Conservation (phyloP, 768 basidiomycete genomes). For the Astraeus odoratus region DNA sequence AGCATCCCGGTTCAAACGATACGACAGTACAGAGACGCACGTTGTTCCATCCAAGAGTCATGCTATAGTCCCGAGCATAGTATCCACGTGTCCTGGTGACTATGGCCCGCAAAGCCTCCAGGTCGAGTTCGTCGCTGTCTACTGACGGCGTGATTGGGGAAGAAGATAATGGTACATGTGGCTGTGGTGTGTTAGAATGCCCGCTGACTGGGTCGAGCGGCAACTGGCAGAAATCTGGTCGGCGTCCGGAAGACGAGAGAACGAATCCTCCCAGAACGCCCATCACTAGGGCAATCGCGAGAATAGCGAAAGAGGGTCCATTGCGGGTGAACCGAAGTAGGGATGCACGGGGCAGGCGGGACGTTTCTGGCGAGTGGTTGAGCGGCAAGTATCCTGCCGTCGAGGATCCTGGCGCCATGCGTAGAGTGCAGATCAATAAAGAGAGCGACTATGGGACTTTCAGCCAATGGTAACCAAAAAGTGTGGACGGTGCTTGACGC, state of each 20-base stretch:
- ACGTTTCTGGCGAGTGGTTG: constrained; percentile 4
- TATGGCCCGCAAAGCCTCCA: constrained; percentile 27
- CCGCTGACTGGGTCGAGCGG: constrained; percentile 9
- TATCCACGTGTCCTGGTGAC: constrained; percentile 35
- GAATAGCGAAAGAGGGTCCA: constrained; percentile 10
- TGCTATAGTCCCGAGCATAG: constrained; percentile 38
- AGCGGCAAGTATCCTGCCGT: constrained; percentile 18
- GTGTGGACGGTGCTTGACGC: too few relatives aligned
- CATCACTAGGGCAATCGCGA: constrained; percentile 17
- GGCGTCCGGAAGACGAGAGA: constrained; percentile 11
- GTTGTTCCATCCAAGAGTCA: constrained; percentile 44
- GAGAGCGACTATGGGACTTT: too few relatives aligned
- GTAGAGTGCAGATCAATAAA: too few relatives aligned
- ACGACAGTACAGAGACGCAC: constrained; percentile 19
- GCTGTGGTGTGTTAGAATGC: background rate
- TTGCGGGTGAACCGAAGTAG: constrained; percentile 13
- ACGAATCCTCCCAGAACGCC: constrained; percentile 23
- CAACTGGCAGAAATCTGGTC: constrained; percentile 13
- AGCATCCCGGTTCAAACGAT: background rate
- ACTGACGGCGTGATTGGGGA: constrained; percentile 6
- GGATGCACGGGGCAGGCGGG: constrained; percentile 3
- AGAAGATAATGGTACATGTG: background rate
- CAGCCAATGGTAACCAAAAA: too few relatives aligned
- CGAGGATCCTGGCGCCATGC: constrained; percentile 10
- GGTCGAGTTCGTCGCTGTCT: constrained; percentile 18